A percentile compares a stretch with the other conserved stretches of the same genome.
These are phyloP conservation scores for Anacardium occidentale DNA, from an alignment of 345 rosid genomes.

Conservation along the genomic window DNA sequence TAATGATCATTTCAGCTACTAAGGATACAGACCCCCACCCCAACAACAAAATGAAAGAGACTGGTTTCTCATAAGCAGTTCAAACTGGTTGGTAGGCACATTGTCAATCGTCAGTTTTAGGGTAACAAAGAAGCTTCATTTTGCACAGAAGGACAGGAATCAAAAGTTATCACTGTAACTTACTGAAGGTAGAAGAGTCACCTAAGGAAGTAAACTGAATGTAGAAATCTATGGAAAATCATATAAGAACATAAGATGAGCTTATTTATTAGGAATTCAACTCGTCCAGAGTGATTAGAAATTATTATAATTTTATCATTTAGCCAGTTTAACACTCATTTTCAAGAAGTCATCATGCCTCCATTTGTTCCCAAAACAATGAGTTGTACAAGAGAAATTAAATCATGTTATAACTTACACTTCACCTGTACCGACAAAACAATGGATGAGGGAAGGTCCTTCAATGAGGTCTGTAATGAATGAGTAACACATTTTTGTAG, in stretches of 20 bases:
- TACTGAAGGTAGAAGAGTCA: not conserved
- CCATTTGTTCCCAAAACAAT: slow-evolving; percentile 3
- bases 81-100: too few species aligned
- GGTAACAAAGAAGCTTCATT: not conserved
- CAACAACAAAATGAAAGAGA: too few species aligned
- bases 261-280: slow-evolving; percentile 1
- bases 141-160: not conserved
- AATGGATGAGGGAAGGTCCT: slow-evolving; percentile 4
- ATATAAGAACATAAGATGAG: not conserved
- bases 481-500: slow-evolving; percentile 2
- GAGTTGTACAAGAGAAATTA: slow-evolving; percentile 11
- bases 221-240: not conserved
- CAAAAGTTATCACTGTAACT: not conserved
- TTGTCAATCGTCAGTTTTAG: too few species aligned
- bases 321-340: slow-evolving; percentile 16
- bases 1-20: too few species aligned
- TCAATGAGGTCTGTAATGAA: slow-evolving; percentile 17
- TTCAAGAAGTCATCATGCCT: slow-evolving; percentile 9
- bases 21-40: too few species aligned
- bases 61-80: too few species aligned
- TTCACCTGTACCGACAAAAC: slow-evolving; percentile 7
- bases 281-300: slow-evolving; percentile 8
- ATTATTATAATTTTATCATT: not conserved
- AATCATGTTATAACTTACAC: slow-evolving; percentile 14
- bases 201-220: not conserved